These are phyloP conservation scores for Cystobasidium slooffiae DNA, from an alignment of 1,284 basidiomycete species.

Conservation along the genomic window DNA sequence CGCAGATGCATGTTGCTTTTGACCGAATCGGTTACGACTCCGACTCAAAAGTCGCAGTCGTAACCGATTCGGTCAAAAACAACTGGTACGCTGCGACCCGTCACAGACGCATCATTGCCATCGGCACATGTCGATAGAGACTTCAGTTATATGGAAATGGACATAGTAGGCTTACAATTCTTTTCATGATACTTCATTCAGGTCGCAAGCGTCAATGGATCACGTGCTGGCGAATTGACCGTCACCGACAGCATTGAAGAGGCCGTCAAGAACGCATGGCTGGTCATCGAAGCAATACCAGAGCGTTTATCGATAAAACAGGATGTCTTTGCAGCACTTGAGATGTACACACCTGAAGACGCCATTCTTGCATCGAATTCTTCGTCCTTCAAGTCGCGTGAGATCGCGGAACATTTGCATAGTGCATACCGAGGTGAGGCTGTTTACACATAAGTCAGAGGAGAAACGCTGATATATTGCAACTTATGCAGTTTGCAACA, in stretches of 20 bases:
- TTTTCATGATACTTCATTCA: not conserved
- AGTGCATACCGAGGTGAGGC: conserved; percentile 2
- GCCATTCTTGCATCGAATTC: conserved; percentile 89
- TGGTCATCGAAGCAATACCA: conserved; percentile 71
- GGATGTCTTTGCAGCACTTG: conserved; percentile 72
- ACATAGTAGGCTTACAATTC: not conserved
- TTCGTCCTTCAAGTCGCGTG: conserved; percentile 87
- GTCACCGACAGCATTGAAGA: not conserved
- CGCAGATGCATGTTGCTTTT: too few relatives aligned
- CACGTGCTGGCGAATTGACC: conserved; percentile 8
- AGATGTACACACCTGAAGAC: conserved; percentile 68
- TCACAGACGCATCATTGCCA: too few relatives aligned
- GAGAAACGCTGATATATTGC: not conserved
- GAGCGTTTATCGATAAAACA: conserved; percentile 81
- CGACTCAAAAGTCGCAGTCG: too few relatives aligned
- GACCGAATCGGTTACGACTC: too few relatives aligned
- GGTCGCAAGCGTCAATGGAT: not conserved
- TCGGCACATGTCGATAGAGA: too few relatives aligned
- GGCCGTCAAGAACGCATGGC: conserved; percentile 28
- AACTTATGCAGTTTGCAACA: conserved; percentile 17
- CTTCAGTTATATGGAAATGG: too few relatives aligned
- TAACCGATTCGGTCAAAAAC: too few relatives aligned
- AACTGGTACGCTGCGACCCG: too few relatives aligned
- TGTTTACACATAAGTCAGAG: not conserved
- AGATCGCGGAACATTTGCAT: conserved; percentile 67